These are phyloP conservation scores for Actinidia arguta DNA, from an alignment of 179 eudicot species.

Conservation along the genomic window DNA sequence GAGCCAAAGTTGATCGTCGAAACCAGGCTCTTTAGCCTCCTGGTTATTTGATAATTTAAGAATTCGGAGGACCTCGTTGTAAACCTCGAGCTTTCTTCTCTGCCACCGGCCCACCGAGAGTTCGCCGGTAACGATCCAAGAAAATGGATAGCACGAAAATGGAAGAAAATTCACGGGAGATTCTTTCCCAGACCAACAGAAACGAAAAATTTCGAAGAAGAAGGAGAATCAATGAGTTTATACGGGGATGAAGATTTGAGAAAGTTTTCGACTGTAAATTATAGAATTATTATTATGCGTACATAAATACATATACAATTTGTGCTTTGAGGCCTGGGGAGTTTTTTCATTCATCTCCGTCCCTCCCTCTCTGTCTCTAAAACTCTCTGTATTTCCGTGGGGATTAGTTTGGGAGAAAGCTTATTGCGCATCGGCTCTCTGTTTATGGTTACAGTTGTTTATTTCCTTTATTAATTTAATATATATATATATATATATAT, in stretches of 20 bases:
- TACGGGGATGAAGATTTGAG: conserved; percentile 13
- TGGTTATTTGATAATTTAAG: conserved; percentile 62
- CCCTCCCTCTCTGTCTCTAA: too few species aligned
- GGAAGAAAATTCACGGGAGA: neutral
- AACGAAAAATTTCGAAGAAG: neutral
- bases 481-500: too few species aligned
- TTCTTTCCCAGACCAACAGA: neutral
- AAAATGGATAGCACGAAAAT: conserved; percentile 54
- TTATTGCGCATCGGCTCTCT: too few species aligned
- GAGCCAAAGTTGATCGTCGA: conserved; percentile 91
- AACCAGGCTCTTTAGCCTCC: conserved; percentile 62
- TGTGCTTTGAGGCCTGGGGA: too few species aligned
- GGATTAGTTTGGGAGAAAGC: too few species aligned
- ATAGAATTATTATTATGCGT: too few species aligned
- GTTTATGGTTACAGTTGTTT: too few species aligned
- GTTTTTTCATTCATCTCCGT: too few species aligned
- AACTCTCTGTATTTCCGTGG: too few species aligned
- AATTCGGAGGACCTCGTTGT: conserved; percentile 78
- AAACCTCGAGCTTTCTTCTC: conserved; percentile 78
- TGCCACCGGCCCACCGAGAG: conserved; percentile 43
- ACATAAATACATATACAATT: too few species aligned
- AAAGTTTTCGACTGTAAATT: too few species aligned
- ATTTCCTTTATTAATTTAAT: too few species aligned
- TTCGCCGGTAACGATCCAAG: conserved; percentile 46
- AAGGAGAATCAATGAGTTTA: neutral